Conservation (phyloP, 441 rosid species). For the Pelargonium cotyledonis region DNA sequence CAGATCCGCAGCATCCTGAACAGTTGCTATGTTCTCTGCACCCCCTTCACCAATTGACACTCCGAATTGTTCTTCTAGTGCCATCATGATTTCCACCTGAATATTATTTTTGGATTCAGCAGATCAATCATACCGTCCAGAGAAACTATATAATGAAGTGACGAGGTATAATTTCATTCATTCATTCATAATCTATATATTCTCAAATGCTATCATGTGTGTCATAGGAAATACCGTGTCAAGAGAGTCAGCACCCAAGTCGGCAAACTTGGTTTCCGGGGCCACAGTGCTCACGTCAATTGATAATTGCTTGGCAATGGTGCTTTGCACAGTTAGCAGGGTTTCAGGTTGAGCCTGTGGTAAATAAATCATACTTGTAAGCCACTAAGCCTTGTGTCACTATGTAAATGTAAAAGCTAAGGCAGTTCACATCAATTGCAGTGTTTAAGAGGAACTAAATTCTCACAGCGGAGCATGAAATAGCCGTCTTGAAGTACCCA, state of each 20-base stretch:
- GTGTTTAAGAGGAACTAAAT: background rate
- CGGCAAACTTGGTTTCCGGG: slow-evolving; percentile 58
- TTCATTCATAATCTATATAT: no score
- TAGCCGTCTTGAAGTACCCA: slow-evolving; percentile 28
- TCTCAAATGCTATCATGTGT: no score
- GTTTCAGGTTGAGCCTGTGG: slow-evolving; percentile 45
- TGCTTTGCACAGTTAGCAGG: slow-evolving; percentile 43
- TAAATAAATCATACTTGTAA: background rate
- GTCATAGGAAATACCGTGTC: slow-evolving; percentile 36
- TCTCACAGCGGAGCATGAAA: slow-evolving; percentile 47
- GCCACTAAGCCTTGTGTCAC: background rate
- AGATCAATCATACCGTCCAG: background rate
- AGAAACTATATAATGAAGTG: background rate
- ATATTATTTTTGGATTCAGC: background rate
- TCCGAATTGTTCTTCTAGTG: slow-evolving; percentile 56
- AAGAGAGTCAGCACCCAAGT: slow-evolving; percentile 71
- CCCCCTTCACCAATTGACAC: slow-evolving; percentile 57
- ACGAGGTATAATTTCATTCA: background rate
- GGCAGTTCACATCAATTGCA: background rate
- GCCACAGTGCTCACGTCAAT: slow-evolving; percentile 43
- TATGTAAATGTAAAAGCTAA: background rate
- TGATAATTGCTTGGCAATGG: slow-evolving; percentile 61
- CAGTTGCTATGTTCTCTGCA: slow-evolving; percentile 50
- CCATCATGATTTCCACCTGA: slow-evolving; percentile 64
- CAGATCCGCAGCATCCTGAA: slow-evolving; percentile 61